Percentiles rank a stretch among this genome's conserved stretches.
phyloP scores from a whole-genome alignment of 2,329 filamentous ascomycete species.

The Phyllosticta citrichinensis region DNA sequence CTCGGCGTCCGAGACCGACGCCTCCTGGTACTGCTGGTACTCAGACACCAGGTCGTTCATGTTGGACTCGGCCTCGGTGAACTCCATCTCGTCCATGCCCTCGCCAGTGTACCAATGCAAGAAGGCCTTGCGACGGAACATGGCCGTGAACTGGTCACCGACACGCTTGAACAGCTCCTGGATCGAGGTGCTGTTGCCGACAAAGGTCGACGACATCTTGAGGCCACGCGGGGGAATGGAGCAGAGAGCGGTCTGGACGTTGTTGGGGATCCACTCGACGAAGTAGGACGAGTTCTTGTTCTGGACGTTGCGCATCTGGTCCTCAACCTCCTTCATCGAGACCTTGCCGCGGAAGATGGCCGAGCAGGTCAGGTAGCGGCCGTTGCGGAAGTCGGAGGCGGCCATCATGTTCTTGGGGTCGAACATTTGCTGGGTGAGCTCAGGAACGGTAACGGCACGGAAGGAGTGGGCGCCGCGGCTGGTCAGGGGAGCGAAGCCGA shows the following conservation, averaged over 20 bases:
- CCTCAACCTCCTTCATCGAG: constrained; percentile 99
- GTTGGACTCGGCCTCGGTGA: constrained; percentile 99
- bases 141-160: constrained; percentile 98
- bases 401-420: constrained; percentile 99
- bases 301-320: constrained; percentile 99
- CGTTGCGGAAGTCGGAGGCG: constrained; percentile 98
- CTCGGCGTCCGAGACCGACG: constrained; percentile 91
- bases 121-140: constrained; percentile 99
- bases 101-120: constrained; percentile 99
- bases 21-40: constrained; percentile 99
- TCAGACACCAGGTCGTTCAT: constrained; percentile 99
- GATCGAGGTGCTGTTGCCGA: constrained; percentile 98
- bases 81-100: constrained; percentile 99
- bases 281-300: constrained; percentile 99
- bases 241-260: constrained; percentile 98
- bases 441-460: constrained; percentile 93
- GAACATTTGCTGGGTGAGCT: constrained; percentile 99
- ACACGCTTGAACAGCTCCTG: constrained; percentile 99
- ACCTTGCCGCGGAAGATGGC: constrained; percentile 99
- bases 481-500: constrained; percentile 97
- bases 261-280: constrained; percentile 99
- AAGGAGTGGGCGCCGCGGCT: constrained; percentile 86
- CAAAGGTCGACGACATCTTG: constrained; percentile 98
- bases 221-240: constrained; percentile 95
- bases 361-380: constrained; percentile 98